These are phyloP conservation scores for Cercospora berteroae DNA, from an alignment of 2,329 filamentous ascomycete genomes.

Conservation along the genomic window DNA sequence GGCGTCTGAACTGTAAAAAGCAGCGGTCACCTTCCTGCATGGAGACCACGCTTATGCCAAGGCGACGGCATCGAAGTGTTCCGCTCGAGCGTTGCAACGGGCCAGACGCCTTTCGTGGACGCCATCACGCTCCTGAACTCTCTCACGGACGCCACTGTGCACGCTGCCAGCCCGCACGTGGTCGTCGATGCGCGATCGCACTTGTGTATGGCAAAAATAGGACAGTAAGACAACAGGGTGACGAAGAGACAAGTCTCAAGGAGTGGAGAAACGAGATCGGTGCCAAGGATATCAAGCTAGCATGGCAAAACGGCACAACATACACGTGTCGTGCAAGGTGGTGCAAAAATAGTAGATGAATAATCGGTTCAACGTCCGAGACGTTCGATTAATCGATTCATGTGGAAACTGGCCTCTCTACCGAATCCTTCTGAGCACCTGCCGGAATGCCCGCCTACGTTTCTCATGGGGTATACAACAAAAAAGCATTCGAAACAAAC, in stretches of 20 bases:
- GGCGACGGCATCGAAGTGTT: neutral
- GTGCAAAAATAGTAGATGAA: neutral
- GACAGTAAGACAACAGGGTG: neutral
- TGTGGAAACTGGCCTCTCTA: neutral
- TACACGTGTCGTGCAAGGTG: neutral
- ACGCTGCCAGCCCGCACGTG: neutral
- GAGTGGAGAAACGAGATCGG: neutral
- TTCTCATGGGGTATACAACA: neutral
- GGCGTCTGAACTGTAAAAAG: neutral
- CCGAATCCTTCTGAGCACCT: neutral
- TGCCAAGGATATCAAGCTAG: neutral
- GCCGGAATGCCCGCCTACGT: neutral
- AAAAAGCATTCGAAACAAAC: neutral
- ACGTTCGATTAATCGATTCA: neutral
- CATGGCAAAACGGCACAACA: neutral
- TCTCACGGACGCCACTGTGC: neutral
- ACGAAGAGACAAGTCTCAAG: neutral
- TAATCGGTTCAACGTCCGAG: neutral
- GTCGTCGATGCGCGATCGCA: neutral
- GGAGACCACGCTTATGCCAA: constrained; percentile 1
- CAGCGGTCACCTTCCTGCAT: neutral
- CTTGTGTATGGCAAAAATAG: neutral
- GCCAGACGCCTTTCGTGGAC: neutral
- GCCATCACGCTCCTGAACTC: neutral
- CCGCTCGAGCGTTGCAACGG: neutral